These are phyloP conservation scores for Trichoderma sp. DNA, from an alignment of 2,329 filamentous ascomycete species.

Conservation along the genomic window DNA sequence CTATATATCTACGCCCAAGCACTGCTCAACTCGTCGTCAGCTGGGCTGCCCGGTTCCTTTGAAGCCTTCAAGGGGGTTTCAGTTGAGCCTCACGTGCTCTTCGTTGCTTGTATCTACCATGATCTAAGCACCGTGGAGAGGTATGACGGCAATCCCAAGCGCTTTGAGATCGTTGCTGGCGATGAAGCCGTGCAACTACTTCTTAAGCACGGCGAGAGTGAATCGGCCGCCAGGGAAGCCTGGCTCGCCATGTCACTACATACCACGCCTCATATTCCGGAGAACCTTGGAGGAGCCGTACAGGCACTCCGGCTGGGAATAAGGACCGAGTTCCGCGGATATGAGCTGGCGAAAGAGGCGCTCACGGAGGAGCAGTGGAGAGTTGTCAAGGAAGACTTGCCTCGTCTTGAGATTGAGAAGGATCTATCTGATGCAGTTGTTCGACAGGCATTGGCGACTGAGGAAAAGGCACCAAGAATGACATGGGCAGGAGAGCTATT, in stretches of 20 bases:
- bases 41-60: neutral
- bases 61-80: neutral
- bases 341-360: neutral
- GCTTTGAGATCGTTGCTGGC: constrained; percentile 5
- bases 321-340: neutral
- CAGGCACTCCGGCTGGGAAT: constrained; percentile 18
- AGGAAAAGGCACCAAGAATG: neutral
- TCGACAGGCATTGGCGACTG: neutral
- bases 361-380: constrained; percentile 3
- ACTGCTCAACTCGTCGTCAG: neutral
- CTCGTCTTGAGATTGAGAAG: constrained; percentile 13
- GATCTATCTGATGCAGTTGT: constrained; percentile 9
- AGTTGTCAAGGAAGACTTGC: constrained; percentile 6
- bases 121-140: constrained; percentile 8
- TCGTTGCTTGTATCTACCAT: constrained; percentile 19
- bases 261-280: neutral
- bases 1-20: constrained; percentile 19
- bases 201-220: neutral
- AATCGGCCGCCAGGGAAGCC: neutral
- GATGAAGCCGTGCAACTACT: constrained; percentile 13
- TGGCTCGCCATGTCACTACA: constrained; percentile 20
- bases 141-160: constrained; percentile 10
- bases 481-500: constrained; percentile 10
- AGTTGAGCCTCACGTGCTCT: constrained; percentile 15
- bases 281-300: constrained; percentile 4